Evolutionary conservation across 2,329 filamentous ascomycete genomes (phyloP).

Genomic region (Penicillium sp.): DNA sequence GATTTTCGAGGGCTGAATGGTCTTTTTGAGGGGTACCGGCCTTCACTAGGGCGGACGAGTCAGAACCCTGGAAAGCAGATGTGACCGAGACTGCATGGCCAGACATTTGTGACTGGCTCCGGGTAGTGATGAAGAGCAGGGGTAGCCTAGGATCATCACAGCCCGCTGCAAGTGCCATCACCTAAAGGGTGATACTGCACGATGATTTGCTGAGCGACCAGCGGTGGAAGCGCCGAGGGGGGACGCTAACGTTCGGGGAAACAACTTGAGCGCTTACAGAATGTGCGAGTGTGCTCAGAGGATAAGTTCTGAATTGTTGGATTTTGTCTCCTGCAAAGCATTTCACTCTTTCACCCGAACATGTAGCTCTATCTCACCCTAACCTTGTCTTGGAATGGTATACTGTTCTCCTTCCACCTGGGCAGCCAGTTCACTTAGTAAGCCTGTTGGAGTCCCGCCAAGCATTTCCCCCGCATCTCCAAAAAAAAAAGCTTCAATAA

Average conservation of each 20-base stretch:
- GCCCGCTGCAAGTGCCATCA: constrained; percentile 38
- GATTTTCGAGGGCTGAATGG: constrained; percentile 25
- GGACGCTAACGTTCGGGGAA: constrained; percentile 25
- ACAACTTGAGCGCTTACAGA: constrained; percentile 29
- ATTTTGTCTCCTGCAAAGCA: not conserved
- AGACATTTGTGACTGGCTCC: constrained; percentile 17
- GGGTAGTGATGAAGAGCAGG: constrained; percentile 12
- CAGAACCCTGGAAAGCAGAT: constrained; percentile 26
- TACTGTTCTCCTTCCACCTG: not conserved
- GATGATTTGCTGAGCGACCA: constrained; percentile 29
- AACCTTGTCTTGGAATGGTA: not conserved
- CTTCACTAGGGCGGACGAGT: constrained; percentile 30
- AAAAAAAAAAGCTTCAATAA: constrained; percentile 8
- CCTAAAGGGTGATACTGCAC: constrained; percentile 11
- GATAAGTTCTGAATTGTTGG: not conserved
- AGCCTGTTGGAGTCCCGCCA: not conserved
- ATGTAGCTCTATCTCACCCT: not conserved
- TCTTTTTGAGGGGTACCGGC: constrained; percentile 35
- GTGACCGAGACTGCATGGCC: constrained; percentile 35
- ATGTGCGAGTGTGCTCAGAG: not conserved
- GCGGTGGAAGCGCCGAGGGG: constrained; percentile 33
- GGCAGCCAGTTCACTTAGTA: not conserved
- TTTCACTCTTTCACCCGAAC: not conserved
- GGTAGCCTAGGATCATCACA: constrained; percentile 24
- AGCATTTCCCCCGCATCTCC: constrained; percentile 11